Evolutionary conservation across 225 moss, liverwort and hornwort genomes (phyloP).

Genomic region (Polytrichum commune): DNA sequence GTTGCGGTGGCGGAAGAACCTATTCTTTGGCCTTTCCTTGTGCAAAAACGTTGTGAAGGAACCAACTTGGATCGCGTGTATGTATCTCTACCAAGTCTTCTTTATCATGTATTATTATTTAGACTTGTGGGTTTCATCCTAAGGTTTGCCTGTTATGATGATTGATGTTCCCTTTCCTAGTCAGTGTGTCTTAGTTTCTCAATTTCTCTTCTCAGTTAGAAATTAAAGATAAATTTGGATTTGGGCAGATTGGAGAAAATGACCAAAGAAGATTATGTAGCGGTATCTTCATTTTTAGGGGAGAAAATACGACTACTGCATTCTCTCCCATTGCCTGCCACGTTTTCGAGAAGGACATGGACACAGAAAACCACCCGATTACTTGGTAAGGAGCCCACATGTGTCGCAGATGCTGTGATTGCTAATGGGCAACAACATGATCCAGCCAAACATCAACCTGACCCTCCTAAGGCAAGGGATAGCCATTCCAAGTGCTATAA

Average conservation of each 20-base stretch:
- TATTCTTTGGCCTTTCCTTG: slow-evolving; percentile 57
- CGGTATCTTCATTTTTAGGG: slow-evolving; percentile 69
- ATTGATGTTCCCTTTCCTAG: background rate
- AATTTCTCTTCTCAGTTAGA: background rate
- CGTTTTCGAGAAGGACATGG: slow-evolving; percentile 48
- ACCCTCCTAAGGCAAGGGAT: too few relatives aligned
- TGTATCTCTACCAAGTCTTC: slow-evolving; percentile 23
- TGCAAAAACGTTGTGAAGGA: slow-evolving; percentile 60
- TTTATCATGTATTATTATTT: slow-evolving; percentile 11
- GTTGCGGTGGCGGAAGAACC: slow-evolving; percentile 11
- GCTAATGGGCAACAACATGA: slow-evolving; percentile 12
- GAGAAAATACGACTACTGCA: slow-evolving; percentile 68
- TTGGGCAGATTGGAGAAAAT: slow-evolving; percentile 49
- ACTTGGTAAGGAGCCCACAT: slow-evolving; percentile 24
- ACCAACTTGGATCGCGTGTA: slow-evolving; percentile 50
- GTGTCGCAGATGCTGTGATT: slow-evolving; percentile 13
- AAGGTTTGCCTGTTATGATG: too few relatives aligned
- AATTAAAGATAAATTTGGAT: background rate
- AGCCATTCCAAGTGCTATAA: too few relatives aligned
- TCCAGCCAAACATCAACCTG: too few relatives aligned
- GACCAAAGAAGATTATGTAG: slow-evolving; percentile 47
- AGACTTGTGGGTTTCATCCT: background rate
- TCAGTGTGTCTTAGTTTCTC: background rate
- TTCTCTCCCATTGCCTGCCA: slow-evolving; percentile 55
- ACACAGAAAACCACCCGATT: slow-evolving; percentile 43